Base-by-base conservation (phyloP, 257 asterid genomes). In the Fraxinus anomala region DNA sequence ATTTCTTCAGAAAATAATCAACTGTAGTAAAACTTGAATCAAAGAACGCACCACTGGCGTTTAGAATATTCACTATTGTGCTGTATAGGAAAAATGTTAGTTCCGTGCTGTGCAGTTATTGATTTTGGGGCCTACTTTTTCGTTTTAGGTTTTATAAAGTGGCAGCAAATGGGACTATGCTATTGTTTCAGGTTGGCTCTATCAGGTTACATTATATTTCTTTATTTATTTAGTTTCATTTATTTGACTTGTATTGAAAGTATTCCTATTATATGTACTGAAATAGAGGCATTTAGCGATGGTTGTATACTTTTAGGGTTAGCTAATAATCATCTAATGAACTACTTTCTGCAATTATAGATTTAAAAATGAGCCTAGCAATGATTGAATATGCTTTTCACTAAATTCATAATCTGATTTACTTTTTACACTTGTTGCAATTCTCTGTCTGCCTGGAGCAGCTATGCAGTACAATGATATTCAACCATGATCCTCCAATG, bases 141-240 rank as follows among this genome's bases (percentile, higher is more conserved):
- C 33, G 66, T 82, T 79, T 73, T 82, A 95, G 99, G 96, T 93
- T 91, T 85, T 93, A 93, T 89, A 93, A 88, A 88, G 99, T 93
- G 85, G 91, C 89, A 76, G 94, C 82, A 36, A 95, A 95, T 87
- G 96, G 88, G 89, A 88, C 91, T 23, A 90, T 90, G 92, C 89
- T 95, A 40, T 89, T 96, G 99, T 93, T 95, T 95, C 99, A 93
- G 98, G 99, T 95, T 93, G 89, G 95, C 93, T 82, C 82, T 86
- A 82, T 87, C 95, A 91, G 97, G 97, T 90, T 82, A 90, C 91
- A 70, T 76, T 88, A 68, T 87, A 73, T 36, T 79, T 76, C 30
- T 81, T 68, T 56, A 11, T 56, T 33, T 80, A 24, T 69, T 68
- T 65, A 49, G 6, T n/a, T 40, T 3, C 4, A 42, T 79, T 71